Conservation (phyloP, 2,329 filamentous ascomycete genomes). For the Cercospora berteroae region DNA sequence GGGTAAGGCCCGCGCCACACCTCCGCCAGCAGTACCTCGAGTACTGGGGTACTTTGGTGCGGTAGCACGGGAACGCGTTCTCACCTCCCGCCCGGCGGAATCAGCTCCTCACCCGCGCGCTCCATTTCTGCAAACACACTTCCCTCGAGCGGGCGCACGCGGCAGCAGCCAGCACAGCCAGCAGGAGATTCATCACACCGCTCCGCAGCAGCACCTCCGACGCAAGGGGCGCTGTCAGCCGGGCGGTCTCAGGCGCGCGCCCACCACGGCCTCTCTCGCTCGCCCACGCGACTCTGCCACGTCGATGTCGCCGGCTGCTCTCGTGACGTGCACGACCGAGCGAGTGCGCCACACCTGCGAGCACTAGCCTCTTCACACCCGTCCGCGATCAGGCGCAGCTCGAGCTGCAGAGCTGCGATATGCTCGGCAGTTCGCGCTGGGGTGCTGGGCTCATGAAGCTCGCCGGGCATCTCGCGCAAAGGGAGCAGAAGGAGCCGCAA, state of each 20-base stretch:
- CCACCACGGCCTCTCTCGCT: not conserved
- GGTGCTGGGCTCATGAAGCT: not conserved
- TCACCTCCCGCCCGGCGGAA: not conserved
- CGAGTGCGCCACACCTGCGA: constrained; percentile 4
- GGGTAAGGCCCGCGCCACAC: not conserved
- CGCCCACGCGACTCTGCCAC: constrained; percentile 6
- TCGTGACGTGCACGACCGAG: not conserved
- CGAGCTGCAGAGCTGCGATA: not conserved
- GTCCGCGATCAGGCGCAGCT: not conserved
- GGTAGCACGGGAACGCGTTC: not conserved
- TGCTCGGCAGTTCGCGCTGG: constrained; percentile 5
- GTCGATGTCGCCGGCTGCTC: constrained; percentile 4
- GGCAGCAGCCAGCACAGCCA: not conserved
- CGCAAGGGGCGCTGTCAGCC: not conserved
- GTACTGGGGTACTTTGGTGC: not conserved
- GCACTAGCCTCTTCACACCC: constrained; percentile 5
- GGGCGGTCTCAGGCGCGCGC: not conserved
- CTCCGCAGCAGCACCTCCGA: not conserved
- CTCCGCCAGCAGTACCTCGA: not conserved
- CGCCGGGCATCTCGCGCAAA: not conserved
- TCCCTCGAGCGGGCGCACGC: too few species aligned
- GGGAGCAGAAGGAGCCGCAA: constrained; percentile 1
- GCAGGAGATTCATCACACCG: not conserved
- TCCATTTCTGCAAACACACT: not conserved
- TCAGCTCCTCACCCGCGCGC: not conserved